Conservation (phyloP, 352 stramenopile genomes). For the Globisporangium nodosum region DNA sequence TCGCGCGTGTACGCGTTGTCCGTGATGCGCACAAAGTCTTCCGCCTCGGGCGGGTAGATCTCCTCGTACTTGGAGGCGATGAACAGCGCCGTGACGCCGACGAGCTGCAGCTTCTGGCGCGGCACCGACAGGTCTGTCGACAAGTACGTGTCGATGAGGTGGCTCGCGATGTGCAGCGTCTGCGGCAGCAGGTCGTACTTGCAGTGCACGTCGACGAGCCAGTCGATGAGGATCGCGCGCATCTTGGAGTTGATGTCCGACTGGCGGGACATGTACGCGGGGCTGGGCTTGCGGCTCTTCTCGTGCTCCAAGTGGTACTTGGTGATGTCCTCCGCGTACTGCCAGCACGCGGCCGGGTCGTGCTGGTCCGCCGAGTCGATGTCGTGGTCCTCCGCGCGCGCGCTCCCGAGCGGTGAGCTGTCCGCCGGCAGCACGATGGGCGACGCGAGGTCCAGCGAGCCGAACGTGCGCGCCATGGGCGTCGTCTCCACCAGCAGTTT, state of each 20-base stretch:
- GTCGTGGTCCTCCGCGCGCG: constrained; percentile 30
- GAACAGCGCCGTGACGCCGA: constrained; percentile 95
- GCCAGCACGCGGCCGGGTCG: constrained; percentile 57
- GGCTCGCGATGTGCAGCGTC: constrained; percentile 81
- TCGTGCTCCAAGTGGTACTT: constrained; percentile 72
- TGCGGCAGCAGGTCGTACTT: constrained; percentile 79
- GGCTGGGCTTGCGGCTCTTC: constrained; percentile 55
- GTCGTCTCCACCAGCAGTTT: constrained; percentile 28
- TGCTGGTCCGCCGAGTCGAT: constrained; percentile 75
- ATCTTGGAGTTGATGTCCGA: constrained; percentile 99
- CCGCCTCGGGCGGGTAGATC: constrained; percentile 91
- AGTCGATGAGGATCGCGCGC: constrained; percentile 99
- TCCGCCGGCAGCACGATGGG: constrained; percentile 14
- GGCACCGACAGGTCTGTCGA: constrained; percentile 61
- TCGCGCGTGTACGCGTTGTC: constrained; percentile 92
- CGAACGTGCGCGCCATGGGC: constrained; percentile 27
- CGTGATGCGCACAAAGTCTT: constrained; percentile 97
- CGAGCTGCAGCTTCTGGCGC: constrained; percentile 91
- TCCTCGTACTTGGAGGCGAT: constrained; percentile 98
- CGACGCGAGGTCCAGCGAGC: constrained; percentile 22
- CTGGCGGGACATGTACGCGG: constrained; percentile 86
- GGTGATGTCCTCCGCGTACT: constrained; percentile 82
- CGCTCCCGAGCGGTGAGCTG: constrained; percentile 16
- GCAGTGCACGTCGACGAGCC: constrained; percentile 93
- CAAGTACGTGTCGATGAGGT: constrained; percentile 79